Percentiles rank a stretch among this genome's conserved stretches.
These are phyloP conservation scores for Physcomitrium patens DNA, from an alignment of 225 moss, liverwort and hornwort genomes.

Conservation along the genomic window DNA sequence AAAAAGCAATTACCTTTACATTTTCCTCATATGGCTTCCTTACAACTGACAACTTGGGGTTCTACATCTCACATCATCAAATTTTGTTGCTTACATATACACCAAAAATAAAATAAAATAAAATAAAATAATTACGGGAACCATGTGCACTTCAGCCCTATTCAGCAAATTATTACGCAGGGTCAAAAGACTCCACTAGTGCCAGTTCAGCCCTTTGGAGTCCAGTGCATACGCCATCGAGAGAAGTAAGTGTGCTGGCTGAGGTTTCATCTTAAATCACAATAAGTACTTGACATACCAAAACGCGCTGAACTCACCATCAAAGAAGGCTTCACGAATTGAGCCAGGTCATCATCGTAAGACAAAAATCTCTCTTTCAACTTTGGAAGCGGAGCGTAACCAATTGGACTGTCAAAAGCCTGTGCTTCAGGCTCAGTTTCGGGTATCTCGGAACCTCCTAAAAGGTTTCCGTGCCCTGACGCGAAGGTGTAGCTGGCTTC, in stretches of 20 bases:
- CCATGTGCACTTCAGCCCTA: neutral
- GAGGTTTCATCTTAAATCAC: too few relatives aligned
- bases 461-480: conserved; percentile 36
- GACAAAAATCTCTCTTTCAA: conserved; percentile 38
- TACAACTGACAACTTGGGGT: neutral
- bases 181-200: neutral
- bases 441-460: conserved; percentile 34
- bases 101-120: neutral
- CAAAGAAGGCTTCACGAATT: conserved; percentile 34
- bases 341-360: conserved; percentile 38
- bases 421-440: conserved; percentile 36
- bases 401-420: conserved; percentile 36
- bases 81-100: conserved; percentile 11
- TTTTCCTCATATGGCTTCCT: neutral
- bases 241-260: neutral
- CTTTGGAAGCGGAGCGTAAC: conserved; percentile 50
- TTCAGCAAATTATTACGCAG: neutral
- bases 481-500: conserved; percentile 33
- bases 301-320: conserved; percentile 34
- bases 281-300: neutral
- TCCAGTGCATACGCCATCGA: conserved; percentile 1
- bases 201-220: neutral
- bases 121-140: neutral
- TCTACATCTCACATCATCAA: neutral
- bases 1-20: neutral